phyloP scores from a whole-genome alignment of 352 stramenopile species.

The Sclerospora graminicola region DNA sequence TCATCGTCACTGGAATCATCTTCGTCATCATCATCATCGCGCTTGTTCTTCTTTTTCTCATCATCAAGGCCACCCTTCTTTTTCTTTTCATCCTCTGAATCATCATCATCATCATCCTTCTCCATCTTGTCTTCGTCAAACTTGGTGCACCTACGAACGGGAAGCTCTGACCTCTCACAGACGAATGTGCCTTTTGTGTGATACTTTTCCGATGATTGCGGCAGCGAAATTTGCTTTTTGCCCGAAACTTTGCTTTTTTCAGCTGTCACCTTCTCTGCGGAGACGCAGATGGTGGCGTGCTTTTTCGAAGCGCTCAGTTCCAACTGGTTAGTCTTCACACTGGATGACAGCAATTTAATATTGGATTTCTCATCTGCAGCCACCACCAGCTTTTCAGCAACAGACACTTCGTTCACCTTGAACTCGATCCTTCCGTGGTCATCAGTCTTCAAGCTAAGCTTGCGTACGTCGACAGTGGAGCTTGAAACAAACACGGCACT shows the following conservation, averaged over 20 bases:
- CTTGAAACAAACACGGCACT: constrained; percentile 16
- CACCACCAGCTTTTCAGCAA: constrained; percentile 18
- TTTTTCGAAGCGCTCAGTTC: constrained; percentile 13
- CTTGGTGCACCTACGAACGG: too few species aligned
- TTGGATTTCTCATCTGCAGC: constrained; percentile 12
- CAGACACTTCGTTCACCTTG: constrained; percentile 7
- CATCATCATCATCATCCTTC: too few species aligned
- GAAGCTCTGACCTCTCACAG: constrained; percentile 1
- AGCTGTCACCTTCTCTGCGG: constrained; percentile 8
- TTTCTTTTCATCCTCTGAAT: too few species aligned
- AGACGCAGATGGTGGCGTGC: constrained; percentile 15
- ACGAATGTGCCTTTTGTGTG: constrained; percentile 5
- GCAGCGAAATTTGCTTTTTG: constrained; percentile 12
- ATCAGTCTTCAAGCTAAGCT: constrained; percentile 17
- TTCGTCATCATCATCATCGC: too few species aligned
- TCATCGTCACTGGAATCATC: too few species aligned
- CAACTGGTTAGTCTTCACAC: constrained; percentile 8
- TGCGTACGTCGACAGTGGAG: constrained; percentile 11
- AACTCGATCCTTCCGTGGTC: constrained; percentile 17
- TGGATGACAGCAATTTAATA: constrained; percentile 16
- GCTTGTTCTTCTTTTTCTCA: too few species aligned
- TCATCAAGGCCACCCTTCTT: too few species aligned
- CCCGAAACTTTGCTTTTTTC: constrained; percentile 1
- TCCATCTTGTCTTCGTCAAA: too few species aligned
- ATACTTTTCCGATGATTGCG: constrained; percentile 21